These are phyloP conservation scores for Exophiala xenobiotica DNA, from an alignment of 2,329 filamentous ascomycete genomes.

Conservation along the genomic window DNA sequence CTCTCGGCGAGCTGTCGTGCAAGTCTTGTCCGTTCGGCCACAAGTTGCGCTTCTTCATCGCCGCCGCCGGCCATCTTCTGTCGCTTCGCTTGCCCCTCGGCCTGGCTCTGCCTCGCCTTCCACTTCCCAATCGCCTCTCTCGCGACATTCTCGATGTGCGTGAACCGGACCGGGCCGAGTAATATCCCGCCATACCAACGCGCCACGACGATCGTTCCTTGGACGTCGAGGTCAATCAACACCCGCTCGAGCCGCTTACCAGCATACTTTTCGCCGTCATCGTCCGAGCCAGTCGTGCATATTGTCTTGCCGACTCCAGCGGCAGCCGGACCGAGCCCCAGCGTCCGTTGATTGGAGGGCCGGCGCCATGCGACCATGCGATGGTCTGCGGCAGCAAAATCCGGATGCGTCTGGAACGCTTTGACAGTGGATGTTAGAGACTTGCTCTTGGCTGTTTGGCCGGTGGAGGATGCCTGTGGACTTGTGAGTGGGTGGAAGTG, in stretches of 20 bases:
- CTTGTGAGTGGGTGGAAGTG: constrained; percentile 44
- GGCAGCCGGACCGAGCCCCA: constrained; percentile 27
- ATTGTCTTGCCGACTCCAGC: constrained; percentile 33
- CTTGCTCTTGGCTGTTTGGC: neutral
- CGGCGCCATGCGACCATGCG: constrained; percentile 53
- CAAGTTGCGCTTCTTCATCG: constrained; percentile 39
- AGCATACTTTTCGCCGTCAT: constrained; percentile 56
- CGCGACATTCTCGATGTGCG: constrained; percentile 52
- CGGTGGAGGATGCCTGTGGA: neutral
- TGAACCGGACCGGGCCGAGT: constrained; percentile 54
- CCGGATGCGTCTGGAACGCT: constrained; percentile 45
- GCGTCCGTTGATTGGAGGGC: constrained; percentile 47
- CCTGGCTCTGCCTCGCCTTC: constrained; percentile 31
- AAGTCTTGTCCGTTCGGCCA: constrained; percentile 37
- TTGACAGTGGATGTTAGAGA: constrained; percentile 35
- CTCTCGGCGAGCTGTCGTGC: constrained; percentile 45
- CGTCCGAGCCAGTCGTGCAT: constrained; percentile 49
- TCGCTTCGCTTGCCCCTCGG: constrained; percentile 34
- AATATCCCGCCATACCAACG: constrained; percentile 56
- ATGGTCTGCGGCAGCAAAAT: constrained; percentile 49
- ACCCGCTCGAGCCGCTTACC: constrained; percentile 50
- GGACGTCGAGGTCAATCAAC: constrained; percentile 44
- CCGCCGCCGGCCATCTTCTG: constrained; percentile 32
- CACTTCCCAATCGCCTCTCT: constrained; percentile 49
- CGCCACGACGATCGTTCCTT: constrained; percentile 52